Evolutionary conservation across 169 alveolate species (phyloP).

Genomic region (Eimeria zaria): DNA sequence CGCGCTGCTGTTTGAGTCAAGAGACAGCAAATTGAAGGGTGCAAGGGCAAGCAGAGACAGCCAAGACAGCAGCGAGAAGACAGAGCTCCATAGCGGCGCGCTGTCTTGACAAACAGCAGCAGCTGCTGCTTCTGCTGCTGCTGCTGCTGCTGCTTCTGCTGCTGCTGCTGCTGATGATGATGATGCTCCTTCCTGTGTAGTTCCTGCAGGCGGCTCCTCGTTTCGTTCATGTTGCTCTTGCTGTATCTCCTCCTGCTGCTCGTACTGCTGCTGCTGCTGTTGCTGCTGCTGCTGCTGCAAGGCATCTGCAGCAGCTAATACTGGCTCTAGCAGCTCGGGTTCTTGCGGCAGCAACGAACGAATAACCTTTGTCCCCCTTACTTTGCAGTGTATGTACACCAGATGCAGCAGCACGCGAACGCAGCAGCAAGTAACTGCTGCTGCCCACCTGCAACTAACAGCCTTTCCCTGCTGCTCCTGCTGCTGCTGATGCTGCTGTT

Average conservation of each 20-base stretch:
- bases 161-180: conserved; percentile 2
- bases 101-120: background rate
- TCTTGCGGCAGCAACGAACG: conserved; percentile 57
- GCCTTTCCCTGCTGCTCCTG: conserved; percentile 31
- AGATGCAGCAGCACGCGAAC: conserved; percentile 68
- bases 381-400: conserved; percentile 43
- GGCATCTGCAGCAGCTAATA: background rate
- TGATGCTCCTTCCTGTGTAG: background rate
- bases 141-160: too few relatives aligned
- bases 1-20: conserved; percentile 32
- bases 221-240: background rate
- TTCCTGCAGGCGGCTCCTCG: background rate
- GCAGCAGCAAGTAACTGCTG: conserved; percentile 28
- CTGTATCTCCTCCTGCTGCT: conserved; percentile 25
- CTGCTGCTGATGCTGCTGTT: too few relatives aligned
- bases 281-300: conserved; percentile 53
- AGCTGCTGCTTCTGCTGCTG: conserved; percentile 18
- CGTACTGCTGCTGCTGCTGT: conserved; percentile 29
- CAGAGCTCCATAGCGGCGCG: conserved; percentile 79
- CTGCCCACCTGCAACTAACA: background rate
- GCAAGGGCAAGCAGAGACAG: conserved; percentile 76
- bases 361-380: conserved; percentile 11
- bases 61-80: conserved; percentile 56
- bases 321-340: conserved; percentile 80
- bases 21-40: conserved; percentile 36